Base-by-base conservation (phyloP, 106 monocot genomes). In the Allium cepa region DNA sequence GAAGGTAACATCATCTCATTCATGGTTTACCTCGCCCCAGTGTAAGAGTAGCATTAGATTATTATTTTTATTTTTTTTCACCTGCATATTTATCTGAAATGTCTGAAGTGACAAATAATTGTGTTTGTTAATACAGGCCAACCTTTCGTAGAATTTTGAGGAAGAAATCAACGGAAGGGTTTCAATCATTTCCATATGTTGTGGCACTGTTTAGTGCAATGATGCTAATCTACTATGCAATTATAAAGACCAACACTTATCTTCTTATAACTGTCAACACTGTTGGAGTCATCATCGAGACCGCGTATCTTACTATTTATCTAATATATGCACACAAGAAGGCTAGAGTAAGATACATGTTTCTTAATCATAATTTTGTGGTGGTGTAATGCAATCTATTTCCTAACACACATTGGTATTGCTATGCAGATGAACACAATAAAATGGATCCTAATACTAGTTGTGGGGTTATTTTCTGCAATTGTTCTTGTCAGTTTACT, bases 181-280 rank as follows among this genome's bases (percentile, higher is more conserved):
- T 68, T 56, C 68, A 68, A 48, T 68, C 68, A 50, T 68, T 68
- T 45, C 68, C 68, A 36, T 68, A 68, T 17, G 52, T 27, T 12
- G 68, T 68, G 53, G 68, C 68, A 68, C 16, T 68, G 68, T 68
- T 68, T 17, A 68, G 68, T 68, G 68, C 68, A 8, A 53, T 53
- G 68, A 16, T 17, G 50, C 22, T 68, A 36, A 68, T 68, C 68
- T 68, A 68, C 68, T 68, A 68, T 9, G 68, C 68, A 17, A 36
- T 68, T 9, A 68, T 68, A 12, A 68, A 68, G 68, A 68, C 68
- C 28, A 68, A 68, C 15, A 14, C 68, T 27, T 68, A 68, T 45
- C 68, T 68, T 55, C 22, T 68, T 9, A 53, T 68, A 52, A 68
- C 68, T 7, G 8, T 68, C 13, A 68, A 68, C 68, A 17, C 68